Conservation (phyloP, 2,329 filamentous ascomycete genomes). For the Knufia fluminis region DNA sequence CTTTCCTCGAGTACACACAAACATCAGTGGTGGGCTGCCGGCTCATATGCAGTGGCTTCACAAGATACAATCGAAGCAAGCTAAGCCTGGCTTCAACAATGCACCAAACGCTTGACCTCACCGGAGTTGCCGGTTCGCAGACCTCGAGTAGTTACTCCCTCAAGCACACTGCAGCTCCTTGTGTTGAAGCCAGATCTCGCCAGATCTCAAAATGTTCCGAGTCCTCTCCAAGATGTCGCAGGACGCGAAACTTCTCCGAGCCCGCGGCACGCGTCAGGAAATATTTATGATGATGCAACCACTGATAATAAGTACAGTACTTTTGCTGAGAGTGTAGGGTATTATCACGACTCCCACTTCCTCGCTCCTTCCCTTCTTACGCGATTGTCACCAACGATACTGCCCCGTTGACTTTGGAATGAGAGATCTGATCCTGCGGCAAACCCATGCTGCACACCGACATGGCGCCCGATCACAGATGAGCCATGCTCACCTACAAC, state of each 20-base stretch:
- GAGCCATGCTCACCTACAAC: not conserved
- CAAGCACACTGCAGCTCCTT: too few relatives aligned
- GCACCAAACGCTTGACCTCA: not conserved
- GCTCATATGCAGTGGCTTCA: not conserved
- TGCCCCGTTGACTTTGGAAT: not conserved
- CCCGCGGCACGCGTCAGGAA: constrained; percentile 1
- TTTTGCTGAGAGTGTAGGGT: too few relatives aligned
- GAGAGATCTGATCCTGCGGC: constrained; percentile 7
- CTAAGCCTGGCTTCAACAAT: too few relatives aligned
- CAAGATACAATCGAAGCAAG: too few relatives aligned
- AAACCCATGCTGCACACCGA: constrained; percentile 4
- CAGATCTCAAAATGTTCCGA: not conserved
- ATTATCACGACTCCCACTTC: not conserved
- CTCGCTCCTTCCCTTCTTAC: not conserved
- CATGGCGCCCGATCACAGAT: not conserved
- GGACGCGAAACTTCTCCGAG: not conserved
- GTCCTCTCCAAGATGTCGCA: not conserved
- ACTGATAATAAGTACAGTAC: not conserved
- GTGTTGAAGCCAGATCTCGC: not conserved
- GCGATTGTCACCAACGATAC: not conserved
- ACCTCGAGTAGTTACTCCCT: too few relatives aligned
- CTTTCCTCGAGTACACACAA: not conserved
- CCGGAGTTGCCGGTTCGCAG: too few relatives aligned
- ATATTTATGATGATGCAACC: constrained; percentile 1
- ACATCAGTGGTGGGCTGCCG: not conserved